phyloP scores from a whole-genome alignment of 2,329 filamentous ascomycete species.

The Ilyonectria destructans region DNA sequence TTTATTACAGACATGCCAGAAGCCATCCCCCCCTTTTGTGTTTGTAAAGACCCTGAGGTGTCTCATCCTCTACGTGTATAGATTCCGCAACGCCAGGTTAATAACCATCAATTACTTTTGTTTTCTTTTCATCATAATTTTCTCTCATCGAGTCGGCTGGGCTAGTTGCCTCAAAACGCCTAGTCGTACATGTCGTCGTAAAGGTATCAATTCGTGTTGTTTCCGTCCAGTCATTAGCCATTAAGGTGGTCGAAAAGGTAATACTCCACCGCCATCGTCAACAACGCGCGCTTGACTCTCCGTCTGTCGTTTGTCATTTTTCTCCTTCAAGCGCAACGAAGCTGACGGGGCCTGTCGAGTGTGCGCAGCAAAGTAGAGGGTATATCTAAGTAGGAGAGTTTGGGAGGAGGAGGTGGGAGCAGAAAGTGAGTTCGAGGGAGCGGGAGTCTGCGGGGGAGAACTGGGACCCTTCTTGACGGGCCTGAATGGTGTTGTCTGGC shows the following conservation, averaged over 20 bases:
- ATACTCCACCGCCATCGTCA: constrained; percentile 13
- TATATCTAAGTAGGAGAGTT: constrained; percentile 42
- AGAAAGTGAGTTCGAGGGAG: constrained; percentile 67
- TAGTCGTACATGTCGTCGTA: constrained; percentile 45
- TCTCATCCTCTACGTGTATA: constrained; percentile 42
- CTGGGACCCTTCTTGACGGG: constrained; percentile 67
- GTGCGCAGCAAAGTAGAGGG: constrained; percentile 5
- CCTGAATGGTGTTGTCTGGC: constrained; percentile 54
- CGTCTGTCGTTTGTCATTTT: constrained; percentile 11
- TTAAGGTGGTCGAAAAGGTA: constrained; percentile 40
- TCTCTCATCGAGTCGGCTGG: constrained; percentile 9
- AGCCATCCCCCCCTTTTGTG: constrained; percentile 9
- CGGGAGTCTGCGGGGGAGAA: constrained; percentile 68
- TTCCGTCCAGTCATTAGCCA: constrained; percentile 52
- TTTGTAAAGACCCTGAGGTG: constrained; percentile 38
- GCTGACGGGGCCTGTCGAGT: constrained; percentile 22
- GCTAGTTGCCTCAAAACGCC: constrained; percentile 15
- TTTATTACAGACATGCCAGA: constrained; percentile 6
- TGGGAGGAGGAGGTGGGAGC: constrained; percentile 64
- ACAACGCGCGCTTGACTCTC: constrained; percentile 5
- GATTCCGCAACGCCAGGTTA: constrained; percentile 44
- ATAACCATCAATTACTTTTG: constrained; percentile 27
- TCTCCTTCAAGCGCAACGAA: constrained; percentile 17
- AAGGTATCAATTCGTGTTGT: constrained; percentile 49
- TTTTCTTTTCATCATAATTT: constrained; percentile 26